A percentile compares a stretch with the other conserved stretches of the same genome.
phyloP scores from a whole-genome alignment of 805 yeast genomes.

The Sugiyamaella boreocaroliniensis region DNA sequence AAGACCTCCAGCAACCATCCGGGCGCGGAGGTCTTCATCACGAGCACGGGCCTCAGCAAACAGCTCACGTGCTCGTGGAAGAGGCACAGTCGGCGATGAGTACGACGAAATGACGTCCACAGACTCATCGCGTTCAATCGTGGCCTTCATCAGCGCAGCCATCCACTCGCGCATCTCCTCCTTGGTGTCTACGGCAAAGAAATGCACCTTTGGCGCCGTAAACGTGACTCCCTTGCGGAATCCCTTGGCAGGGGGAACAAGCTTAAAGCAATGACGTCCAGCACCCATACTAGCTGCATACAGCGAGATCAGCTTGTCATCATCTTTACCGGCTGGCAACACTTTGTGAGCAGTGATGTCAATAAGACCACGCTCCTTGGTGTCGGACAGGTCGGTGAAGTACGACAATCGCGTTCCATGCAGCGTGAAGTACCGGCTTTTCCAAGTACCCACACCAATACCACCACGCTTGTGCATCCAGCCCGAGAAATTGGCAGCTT shows the following conservation, averaged over 20 bases:
- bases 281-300: constrained; percentile 91
- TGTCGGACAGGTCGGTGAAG: constrained; percentile 70
- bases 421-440: constrained; percentile 73
- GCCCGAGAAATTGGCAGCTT: constrained; percentile 72
- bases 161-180: constrained; percentile 95
- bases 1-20: constrained; percentile 22
- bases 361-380: constrained; percentile 82
- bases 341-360: constrained; percentile 95
- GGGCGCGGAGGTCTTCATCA: constrained; percentile 21
- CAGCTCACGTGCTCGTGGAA: constrained; percentile 80
- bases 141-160: constrained; percentile 89
- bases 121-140: constrained; percentile 89
- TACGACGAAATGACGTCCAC: constrained; percentile 90
- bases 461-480: constrained; percentile 96
- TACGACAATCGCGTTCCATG: constrained; percentile 93
- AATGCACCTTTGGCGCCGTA: constrained; percentile 93
- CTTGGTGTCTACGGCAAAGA: constrained; percentile 85
- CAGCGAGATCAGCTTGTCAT: constrained; percentile 76
- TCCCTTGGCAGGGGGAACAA: constrained; percentile 97
- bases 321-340: constrained; percentile 66
- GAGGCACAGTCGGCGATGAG: constrained; percentile 88
- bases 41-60: constrained; percentile 54
- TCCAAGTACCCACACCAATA: constrained; percentile 83
- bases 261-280: constrained; percentile 82
- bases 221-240: constrained; percentile 90